phyloP scores from a whole-genome alignment of 1,284 basidiomycete species.

The Puccinia triticina region DNA sequence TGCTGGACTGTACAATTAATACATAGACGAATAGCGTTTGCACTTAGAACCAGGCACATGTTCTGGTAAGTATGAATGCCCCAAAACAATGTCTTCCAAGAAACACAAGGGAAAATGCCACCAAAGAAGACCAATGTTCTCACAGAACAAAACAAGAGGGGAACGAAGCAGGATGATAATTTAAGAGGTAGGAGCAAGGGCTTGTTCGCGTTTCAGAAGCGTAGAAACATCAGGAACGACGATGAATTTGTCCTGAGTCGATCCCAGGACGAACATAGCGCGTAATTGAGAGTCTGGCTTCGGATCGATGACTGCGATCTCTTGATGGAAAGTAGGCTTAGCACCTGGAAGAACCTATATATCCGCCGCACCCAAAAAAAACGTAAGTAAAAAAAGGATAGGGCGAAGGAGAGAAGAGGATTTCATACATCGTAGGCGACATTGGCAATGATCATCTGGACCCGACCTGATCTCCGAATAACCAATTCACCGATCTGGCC shows the following conservation, averaged over 20 bases:
- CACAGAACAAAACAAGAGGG: too few relatives aligned
- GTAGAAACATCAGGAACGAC: slow-evolving; percentile 43
- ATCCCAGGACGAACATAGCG: slow-evolving; percentile 42
- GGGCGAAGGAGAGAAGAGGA: not conserved
- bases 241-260: slow-evolving; percentile 36
- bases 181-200: too few relatives aligned
- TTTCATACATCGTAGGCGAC: slow-evolving; percentile 44
- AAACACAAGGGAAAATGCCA: too few relatives aligned
- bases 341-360: slow-evolving; percentile 34
- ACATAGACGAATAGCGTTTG: too few relatives aligned
- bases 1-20: too few relatives aligned
- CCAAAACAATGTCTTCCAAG: too few relatives aligned
- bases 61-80: too few relatives aligned
- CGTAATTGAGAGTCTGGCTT: slow-evolving; percentile 25
- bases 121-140: too few relatives aligned
- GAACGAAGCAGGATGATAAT: too few relatives aligned
- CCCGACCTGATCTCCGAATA: slow-evolving; percentile 35
- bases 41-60: too few relatives aligned
- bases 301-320: slow-evolving; percentile 46
- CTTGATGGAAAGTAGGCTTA: slow-evolving; percentile 49
- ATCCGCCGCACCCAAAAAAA: not conserved
- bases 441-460: slow-evolving; percentile 46
- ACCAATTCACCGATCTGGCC: slow-evolving; percentile 45
- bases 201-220: slow-evolving; percentile 31
- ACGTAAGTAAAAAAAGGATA: not conserved